Percentiles rank a stretch among this genome's conserved stretches.
These are phyloP conservation scores for Jasminum sambac DNA, from an alignment of 257 asterid genomes.

Conservation along the genomic window DNA sequence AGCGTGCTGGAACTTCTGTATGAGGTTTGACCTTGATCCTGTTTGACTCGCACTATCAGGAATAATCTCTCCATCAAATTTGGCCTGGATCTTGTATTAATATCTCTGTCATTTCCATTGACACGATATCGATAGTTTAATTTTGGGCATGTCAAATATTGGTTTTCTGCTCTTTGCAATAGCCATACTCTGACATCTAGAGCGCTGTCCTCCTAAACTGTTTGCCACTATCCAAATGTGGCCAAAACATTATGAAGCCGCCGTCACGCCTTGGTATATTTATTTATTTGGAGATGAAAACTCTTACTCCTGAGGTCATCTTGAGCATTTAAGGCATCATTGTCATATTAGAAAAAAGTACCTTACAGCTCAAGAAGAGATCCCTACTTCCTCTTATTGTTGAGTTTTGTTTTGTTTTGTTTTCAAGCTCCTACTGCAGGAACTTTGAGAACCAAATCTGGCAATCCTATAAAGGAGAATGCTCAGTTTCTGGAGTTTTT, in stretches of 20 bases:
- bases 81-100: conserved; percentile 5
- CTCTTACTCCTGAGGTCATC: neutral
- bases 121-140: conserved; percentile 11
- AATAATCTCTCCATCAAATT: neutral
- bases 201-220: conserved; percentile 14
- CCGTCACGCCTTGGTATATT: conserved; percentile 3
- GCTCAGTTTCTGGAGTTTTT: neutral
- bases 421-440: neutral
- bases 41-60: conserved; percentile 16
- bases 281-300: conserved; percentile 11
- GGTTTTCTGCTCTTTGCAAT: conserved; percentile 7
- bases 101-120: conserved; percentile 14
- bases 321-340: neutral
- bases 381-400: neutral
- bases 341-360: neutral
- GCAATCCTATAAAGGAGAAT: neutral
- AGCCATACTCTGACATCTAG: conserved; percentile 11
- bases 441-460: neutral
- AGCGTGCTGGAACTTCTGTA: conserved; percentile 82
- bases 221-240: neutral
- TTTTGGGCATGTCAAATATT: conserved; percentile 14
- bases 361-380: neutral
- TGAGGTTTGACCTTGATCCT: conserved; percentile 58
- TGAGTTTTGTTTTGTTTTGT: neutral
- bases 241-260: conserved; percentile 14